phyloP scores from a whole-genome alignment of 2,329 filamentous ascomycete genomes.

The Herpotrichia juniperi region DNA sequence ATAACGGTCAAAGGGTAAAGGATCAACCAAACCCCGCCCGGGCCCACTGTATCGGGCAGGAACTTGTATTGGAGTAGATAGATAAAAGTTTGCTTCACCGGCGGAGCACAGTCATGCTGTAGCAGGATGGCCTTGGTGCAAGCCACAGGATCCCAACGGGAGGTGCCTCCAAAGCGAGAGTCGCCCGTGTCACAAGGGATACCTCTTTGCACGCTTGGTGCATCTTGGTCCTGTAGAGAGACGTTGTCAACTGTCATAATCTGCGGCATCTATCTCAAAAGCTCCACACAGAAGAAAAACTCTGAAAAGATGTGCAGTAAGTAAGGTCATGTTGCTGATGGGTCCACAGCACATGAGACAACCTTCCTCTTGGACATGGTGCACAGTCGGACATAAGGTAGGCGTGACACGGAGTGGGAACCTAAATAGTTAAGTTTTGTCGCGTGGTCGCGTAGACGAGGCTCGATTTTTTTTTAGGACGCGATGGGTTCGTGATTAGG shows the following conservation, averaged over 20 bases:
- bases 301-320: constrained; percentile 28
- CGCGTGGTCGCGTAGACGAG: constrained; percentile 37
- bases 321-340: constrained; percentile 17
- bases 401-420: constrained; percentile 30
- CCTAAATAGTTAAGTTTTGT: constrained; percentile 34
- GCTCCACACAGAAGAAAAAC: constrained; percentile 22
- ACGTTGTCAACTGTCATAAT: constrained; percentile 8
- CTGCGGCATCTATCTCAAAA: constrained; percentile 1
- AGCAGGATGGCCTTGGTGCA: constrained; percentile 25
- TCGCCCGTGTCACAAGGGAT: constrained; percentile 21
- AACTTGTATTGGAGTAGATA: no score
- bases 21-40: no score
- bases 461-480: constrained; percentile 34
- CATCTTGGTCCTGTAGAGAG: neutral
- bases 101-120: constrained; percentile 31
- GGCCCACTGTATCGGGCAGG: no score
- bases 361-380: constrained; percentile 25
- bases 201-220: constrained; percentile 13
- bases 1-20: no score
- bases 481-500: constrained; percentile 39
- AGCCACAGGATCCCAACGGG: constrained; percentile 21
- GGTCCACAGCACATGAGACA: constrained; percentile 29
- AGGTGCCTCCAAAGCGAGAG: constrained; percentile 22
- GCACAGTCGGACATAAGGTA: constrained; percentile 21
- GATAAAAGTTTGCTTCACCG: constrained; percentile 38